phyloP scores from a whole-genome alignment of 2,329 filamentous ascomycete genomes.

The Coniochaeta ligniaria region DNA sequence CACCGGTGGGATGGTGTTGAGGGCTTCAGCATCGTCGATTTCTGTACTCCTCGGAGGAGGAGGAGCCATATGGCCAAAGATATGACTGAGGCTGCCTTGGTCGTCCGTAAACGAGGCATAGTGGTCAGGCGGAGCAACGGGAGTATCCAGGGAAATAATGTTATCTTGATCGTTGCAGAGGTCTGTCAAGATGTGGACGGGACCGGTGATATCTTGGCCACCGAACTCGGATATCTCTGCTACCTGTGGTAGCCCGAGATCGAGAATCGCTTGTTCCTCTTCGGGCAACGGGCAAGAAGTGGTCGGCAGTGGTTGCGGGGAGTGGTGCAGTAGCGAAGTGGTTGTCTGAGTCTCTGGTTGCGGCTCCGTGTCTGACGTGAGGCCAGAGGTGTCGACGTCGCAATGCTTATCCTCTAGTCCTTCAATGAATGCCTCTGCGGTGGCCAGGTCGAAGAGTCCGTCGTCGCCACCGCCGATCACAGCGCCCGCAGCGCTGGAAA shows the following conservation, averaged over 20 bases:
- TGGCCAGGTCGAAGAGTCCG: background rate
- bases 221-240: background rate
- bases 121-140: background rate
- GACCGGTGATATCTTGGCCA: background rate
- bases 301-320: background rate
- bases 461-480: background rate
- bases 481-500: background rate
- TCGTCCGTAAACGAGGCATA: background rate
- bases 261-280: background rate
- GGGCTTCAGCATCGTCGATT: background rate
- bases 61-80: background rate
- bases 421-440: background rate
- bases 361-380: background rate
- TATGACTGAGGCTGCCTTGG: background rate
- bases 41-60: background rate
- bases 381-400: background rate
- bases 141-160: background rate
- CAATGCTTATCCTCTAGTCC: background rate
- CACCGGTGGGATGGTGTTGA: background rate
- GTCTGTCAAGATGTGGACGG: background rate
- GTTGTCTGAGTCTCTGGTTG: background rate
- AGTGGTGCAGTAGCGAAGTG: background rate
- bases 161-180: background rate
- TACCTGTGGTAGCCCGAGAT: background rate
- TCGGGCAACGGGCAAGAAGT: too few relatives aligned